These are phyloP conservation scores for Pseudocercospora fijiensis DNA, from an alignment of 2,329 filamentous ascomycete genomes.

Conservation along the genomic window DNA sequence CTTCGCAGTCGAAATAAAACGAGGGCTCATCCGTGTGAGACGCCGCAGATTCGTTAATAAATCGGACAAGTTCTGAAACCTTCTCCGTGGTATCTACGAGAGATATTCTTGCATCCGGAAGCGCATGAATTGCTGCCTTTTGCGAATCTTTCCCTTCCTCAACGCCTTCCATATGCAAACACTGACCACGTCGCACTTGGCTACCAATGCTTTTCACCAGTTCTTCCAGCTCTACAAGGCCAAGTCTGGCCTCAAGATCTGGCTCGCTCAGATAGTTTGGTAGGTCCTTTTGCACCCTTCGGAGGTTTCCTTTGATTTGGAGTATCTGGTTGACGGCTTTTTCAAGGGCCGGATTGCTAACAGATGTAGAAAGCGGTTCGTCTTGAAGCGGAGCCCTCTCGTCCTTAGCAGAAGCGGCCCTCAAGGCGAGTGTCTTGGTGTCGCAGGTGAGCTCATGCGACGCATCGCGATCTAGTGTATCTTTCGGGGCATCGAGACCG, in stretches of 20 bases:
- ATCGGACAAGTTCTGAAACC: not conserved
- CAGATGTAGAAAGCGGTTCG: not conserved
- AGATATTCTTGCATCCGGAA: not conserved
- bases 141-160: not conserved
- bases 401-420: not conserved
- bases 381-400: not conserved
- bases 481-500: not conserved
- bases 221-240: not conserved
- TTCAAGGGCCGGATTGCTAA: not conserved
- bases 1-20: conserved; percentile 13
- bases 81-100: not conserved
- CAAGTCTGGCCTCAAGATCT: not conserved
- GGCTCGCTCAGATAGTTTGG: not conserved
- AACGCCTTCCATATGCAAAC: not conserved
- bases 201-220: not conserved
- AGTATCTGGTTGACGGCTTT: not conserved
- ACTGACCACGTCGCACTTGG: not conserved
- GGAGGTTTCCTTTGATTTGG: not conserved
- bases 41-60: not conserved
- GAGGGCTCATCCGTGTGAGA: not conserved
- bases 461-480: not conserved
- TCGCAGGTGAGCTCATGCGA: not conserved
- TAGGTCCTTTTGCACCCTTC: not conserved
- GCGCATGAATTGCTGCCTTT: not conserved
- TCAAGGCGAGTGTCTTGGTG: not conserved